A percentile compares a stretch with the other conserved stretches of the same genome.
Evolutionary conservation across 2,329 filamentous ascomycete species (phyloP).

Genomic region (Zarea fungicola): DNA sequence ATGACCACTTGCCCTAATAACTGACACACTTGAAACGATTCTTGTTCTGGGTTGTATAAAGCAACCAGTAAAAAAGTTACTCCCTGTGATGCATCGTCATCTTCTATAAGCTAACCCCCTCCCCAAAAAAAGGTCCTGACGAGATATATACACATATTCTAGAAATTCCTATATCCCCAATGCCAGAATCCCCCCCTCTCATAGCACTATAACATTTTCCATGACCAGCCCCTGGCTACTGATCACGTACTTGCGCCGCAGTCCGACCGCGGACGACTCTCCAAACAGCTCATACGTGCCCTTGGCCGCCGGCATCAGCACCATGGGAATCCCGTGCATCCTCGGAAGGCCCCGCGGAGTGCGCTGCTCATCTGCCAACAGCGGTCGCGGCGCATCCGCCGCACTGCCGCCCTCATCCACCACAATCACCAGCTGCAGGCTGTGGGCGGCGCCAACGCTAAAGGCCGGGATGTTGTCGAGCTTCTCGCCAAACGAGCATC

Average conservation of each 20-base stretch:
- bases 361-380: conserved; percentile 69
- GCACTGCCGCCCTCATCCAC: conserved; percentile 45
- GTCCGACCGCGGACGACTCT: conserved; percentile 61
- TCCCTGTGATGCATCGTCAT: too few species aligned
- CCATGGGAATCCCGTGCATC: conserved; percentile 70
- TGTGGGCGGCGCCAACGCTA: conserved; percentile 26
- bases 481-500: conserved; percentile 80
- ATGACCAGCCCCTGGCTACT: conserved; percentile 76
- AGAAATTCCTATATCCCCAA: too few species aligned
- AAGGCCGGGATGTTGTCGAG: conserved; percentile 78
- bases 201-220: conserved; percentile 66
- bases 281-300: conserved; percentile 55
- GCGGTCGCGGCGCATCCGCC: conserved; percentile 49
- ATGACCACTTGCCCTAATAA: too few species aligned
- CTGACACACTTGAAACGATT: too few species aligned
- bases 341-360: conserved; percentile 65
- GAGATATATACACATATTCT: background rate
- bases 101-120: too few species aligned
- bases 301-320: conserved; percentile 73
- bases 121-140: background rate
- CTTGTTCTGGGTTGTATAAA: too few species aligned
- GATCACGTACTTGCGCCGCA: conserved; percentile 74
- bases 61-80: background rate
- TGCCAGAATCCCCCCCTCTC: too few species aligned
- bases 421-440: conserved; percentile 74